A percentile compares a stretch with the other conserved stretches of the same genome.
Evolutionary conservation across 2,329 filamentous ascomycete genomes (phyloP).

Genomic region (Basipetospora chlamydospora): DNA sequence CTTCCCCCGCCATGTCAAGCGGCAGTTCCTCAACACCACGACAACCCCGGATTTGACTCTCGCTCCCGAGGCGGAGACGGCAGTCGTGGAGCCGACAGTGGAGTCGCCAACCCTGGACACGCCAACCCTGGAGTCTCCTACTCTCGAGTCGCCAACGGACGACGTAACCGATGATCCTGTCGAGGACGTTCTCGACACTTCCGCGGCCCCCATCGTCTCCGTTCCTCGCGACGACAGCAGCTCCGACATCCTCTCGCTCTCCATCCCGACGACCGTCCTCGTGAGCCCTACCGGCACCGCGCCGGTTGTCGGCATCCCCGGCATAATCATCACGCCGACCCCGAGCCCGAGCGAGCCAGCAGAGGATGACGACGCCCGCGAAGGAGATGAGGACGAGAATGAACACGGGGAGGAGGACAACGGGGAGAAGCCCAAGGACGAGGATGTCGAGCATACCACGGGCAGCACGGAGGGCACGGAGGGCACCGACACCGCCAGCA

Average conservation of each 20-base stretch:
- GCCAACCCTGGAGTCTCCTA: not conserved
- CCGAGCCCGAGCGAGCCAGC: not conserved
- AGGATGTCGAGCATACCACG: too few relatives aligned
- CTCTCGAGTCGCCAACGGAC: not conserved
- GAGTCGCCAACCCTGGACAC: not conserved
- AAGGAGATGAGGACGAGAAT: not conserved
- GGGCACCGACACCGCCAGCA: too few relatives aligned
- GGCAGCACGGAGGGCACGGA: too few relatives aligned
- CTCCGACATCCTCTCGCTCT: conserved; percentile 9
- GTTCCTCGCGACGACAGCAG: not conserved
- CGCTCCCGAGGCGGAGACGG: conserved; percentile 11
- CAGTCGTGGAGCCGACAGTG: too few relatives aligned
- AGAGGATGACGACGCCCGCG: conserved; percentile 1
- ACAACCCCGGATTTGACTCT: conserved; percentile 16
- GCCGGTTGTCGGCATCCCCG: conserved; percentile 1
- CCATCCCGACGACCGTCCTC: conserved; percentile 1
- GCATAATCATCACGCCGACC: not conserved
- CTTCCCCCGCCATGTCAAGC: conserved; percentile 41
- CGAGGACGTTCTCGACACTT: conserved; percentile 5
- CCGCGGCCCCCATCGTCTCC: not conserved
- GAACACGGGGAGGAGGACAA: not conserved
- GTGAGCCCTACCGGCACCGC: conserved; percentile 7
- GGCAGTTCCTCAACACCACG: conserved; percentile 31
- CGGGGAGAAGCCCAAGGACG: too few relatives aligned
- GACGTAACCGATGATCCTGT: conserved; percentile 1